Conservation (phyloP, 73 alveolate species). For the Urostyla sp. region DNA sequence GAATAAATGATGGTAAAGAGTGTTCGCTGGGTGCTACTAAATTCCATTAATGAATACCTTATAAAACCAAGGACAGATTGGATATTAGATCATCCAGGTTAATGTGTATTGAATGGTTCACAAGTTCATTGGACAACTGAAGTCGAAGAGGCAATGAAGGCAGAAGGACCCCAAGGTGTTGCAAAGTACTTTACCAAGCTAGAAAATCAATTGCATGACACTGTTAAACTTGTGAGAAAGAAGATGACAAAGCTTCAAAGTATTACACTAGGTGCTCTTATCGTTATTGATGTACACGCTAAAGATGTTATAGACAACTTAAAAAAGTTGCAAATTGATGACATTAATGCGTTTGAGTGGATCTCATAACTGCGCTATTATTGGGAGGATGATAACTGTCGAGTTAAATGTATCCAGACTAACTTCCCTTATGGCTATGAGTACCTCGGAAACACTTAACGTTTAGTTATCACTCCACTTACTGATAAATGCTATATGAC, state of each 20-base stretch:
- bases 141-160: slow-evolving; percentile 97
- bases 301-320: slow-evolving; percentile 92
- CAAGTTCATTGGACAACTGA: slow-evolving; percentile 99
- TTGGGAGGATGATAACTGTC: slow-evolving; percentile 97
- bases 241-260: slow-evolving; percentile 81
- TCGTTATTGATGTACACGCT: slow-evolving; percentile 96
- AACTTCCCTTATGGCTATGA: slow-evolving; percentile 99
- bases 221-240: slow-evolving; percentile 91
- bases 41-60: slow-evolving; percentile 89
- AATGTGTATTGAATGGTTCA: slow-evolving; percentile 98
- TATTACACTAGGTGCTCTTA: slow-evolving; percentile 88
- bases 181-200: slow-evolving; percentile 82
- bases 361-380: slow-evolving; percentile 99
- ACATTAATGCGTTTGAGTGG: slow-evolving; percentile 98
- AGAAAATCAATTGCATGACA: slow-evolving; percentile 88
- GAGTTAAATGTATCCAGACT: slow-evolving; percentile 97
- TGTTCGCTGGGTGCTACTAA: slow-evolving; percentile 88
- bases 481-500: slow-evolving; percentile 99
- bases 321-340: slow-evolving; percentile 84
- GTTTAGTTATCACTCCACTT: slow-evolving; percentile 98
- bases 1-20: slow-evolving; percentile 98
- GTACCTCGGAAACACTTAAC: slow-evolving; percentile 96
- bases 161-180: slow-evolving; percentile 79
- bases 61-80: slow-evolving; percentile 96
- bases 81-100: slow-evolving; percentile 99